Evolutionary conservation across 2,329 filamentous ascomycete genomes (phyloP), one percentile per base, ranked within the genome.

Genomic region (Alternaria sp.): DNA sequence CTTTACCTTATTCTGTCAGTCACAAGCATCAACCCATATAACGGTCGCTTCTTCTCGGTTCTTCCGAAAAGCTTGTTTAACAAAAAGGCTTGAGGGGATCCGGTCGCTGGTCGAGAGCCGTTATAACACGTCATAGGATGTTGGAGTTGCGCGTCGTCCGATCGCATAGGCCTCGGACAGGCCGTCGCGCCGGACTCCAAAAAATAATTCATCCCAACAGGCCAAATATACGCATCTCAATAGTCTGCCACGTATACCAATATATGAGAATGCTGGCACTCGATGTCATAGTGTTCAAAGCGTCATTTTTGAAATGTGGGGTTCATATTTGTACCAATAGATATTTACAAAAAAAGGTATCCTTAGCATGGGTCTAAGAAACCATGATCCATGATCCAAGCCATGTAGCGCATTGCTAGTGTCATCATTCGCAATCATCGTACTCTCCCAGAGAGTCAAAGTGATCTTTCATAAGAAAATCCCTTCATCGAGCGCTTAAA

Each of bases 401-500:
- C 46, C 46, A 48, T 48, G 39, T 42, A 16, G 39, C 39, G 39
- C 39, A 16, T 42, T 42, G 20, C 34, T 49, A 20, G 30, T 49
- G 36, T 36, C 46, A 24, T 49, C 20, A 16, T 49, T 26, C 46
- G 24, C 46, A 49, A 49, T 49, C 46, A 49, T 38, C 30, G 6
- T 4, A 2, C 46, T 38, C 46, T 38, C 22, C 46, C 38, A 26
- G 12, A 34, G 51, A 54, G 22, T 34, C 26, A 54, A 14, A 26
- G 9, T 12, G 11, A 24, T 26, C 16, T 30, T 47, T 46, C 6
- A 1, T 22, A 9, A 22, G 36, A 5, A 24, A 48, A 4, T 24
- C 18, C 7, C 12, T 38, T 24, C 32, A 49, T 16, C 46, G 0
- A 34, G 4, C 48, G 32, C 57, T 51, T 65, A 65, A 54, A 59